Conservation (phyloP, 2,329 filamentous ascomycete species). For the Diaporthe citrichinensis region DNA sequence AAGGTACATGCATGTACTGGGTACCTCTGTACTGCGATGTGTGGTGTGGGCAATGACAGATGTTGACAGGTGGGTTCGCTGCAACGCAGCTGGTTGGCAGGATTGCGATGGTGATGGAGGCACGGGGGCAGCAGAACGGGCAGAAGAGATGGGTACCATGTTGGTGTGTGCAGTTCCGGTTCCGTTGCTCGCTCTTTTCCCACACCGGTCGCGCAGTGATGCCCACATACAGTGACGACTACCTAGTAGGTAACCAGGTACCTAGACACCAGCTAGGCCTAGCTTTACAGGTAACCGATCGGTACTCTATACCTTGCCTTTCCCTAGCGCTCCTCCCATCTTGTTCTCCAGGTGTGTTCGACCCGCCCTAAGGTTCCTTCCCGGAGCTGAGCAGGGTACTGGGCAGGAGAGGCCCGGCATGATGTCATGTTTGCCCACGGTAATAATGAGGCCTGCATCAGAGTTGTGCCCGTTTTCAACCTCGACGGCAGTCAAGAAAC, state of each 20-base stretch:
- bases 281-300: neutral
- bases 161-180: neutral
- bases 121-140: neutral
- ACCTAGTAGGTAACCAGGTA: neutral
- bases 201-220: conserved; percentile 4
- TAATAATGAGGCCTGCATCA: conserved; percentile 12
- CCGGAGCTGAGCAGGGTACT: neutral
- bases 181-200: neutral
- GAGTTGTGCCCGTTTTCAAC: conserved; percentile 5
- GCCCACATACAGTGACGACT: neutral
- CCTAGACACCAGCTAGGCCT: neutral
- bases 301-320: neutral
- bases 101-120: conserved; percentile 3
- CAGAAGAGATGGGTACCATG: too few species aligned
- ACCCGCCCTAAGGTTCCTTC: conserved; percentile 19
- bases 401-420: neutral
- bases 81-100: conserved; percentile 25
- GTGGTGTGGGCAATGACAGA: conserved; percentile 4
- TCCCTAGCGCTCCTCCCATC: neutral
- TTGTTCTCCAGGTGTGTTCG: neutral
- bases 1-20: neutral
- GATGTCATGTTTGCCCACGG: conserved; percentile 23
- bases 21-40: conserved; percentile 1
- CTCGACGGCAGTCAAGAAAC: conserved; percentile 1
- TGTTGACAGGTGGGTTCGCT: conserved; percentile 28